Conservation (phyloP, 2,329 filamentous ascomycete species). For the Diaporthe nobilis region DNA sequence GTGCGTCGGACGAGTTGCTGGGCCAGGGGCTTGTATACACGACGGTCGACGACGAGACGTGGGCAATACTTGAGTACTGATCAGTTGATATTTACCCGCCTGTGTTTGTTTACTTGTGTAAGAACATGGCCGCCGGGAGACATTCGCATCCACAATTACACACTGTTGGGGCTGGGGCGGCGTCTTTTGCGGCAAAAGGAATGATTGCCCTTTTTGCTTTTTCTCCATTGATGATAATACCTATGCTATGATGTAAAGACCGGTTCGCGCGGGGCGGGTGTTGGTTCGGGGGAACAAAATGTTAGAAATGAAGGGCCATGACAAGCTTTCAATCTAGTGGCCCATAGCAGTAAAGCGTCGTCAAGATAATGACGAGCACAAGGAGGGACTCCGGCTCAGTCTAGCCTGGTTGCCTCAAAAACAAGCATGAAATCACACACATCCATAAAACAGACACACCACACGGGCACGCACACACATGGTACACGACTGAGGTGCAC, state of each 20-base stretch:
- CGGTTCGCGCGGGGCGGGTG: slow-evolving; percentile 18
- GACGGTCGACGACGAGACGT: slow-evolving; percentile 93
- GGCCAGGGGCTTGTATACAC: slow-evolving; percentile 84
- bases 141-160: slow-evolving; percentile 31
- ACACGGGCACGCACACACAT: not conserved
- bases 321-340: slow-evolving; percentile 29
- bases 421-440: slow-evolving; percentile 14
- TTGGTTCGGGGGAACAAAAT: slow-evolving; percentile 18
- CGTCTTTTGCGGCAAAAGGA: slow-evolving; percentile 39
- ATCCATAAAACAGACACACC: not conserved
- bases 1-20: slow-evolving; percentile 86
- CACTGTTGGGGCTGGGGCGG: slow-evolving; percentile 34
- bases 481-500: slow-evolving; percentile 3
- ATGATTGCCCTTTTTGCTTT: slow-evolving; percentile 36
- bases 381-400: slow-evolving; percentile 17
- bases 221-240: slow-evolving; percentile 37
- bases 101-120: slow-evolving; percentile 26
- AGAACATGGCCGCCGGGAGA: not conserved
- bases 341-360: not conserved
- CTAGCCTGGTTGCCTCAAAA: not conserved
- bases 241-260: slow-evolving; percentile 42
- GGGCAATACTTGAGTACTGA: slow-evolving; percentile 83
- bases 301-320: slow-evolving; percentile 11
- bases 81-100: not conserved
- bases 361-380: slow-evolving; percentile 30